Conservation (phyloP, 2,329 filamentous ascomycete species). For the Apiospora aurea region DNA sequence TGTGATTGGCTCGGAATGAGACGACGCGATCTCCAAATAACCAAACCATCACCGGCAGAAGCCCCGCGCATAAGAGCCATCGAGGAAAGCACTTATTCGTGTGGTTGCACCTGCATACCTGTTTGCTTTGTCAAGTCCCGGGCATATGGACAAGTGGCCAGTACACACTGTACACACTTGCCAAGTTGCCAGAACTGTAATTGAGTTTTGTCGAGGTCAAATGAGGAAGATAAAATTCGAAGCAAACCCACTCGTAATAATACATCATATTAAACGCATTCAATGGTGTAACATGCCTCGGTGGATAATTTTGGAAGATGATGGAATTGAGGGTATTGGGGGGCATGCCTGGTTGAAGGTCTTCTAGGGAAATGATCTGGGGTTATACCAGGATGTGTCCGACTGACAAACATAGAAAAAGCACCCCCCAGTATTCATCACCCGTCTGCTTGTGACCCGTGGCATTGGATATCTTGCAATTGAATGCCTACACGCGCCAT, state of each 20-base stretch:
- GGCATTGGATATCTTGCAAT: neutral
- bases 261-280: neutral
- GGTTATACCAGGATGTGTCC: conserved; percentile 7
- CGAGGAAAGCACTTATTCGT: conserved; percentile 12
- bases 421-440: neutral
- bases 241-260: neutral
- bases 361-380: neutral
- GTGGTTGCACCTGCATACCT: neutral
- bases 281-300: neutral
- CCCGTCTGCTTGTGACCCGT: neutral
- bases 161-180: neutral
- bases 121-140: neutral
- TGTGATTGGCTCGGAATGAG: conserved; percentile 21
- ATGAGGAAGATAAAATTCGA: neutral
- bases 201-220: neutral
- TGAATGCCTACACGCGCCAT: too few relatives aligned
- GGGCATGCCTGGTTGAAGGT: neutral
- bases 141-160: conserved; percentile 12
- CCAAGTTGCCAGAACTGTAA: neutral
- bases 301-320: conserved; percentile 1
- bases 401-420: neutral
- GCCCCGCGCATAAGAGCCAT: neutral
- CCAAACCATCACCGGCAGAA: conserved; percentile 20
- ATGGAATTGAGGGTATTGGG: neutral
- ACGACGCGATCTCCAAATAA: conserved; percentile 13